Evolutionary conservation across 768 basidiomycete genomes (phyloP), one percentile per base, ranked within the genome.

Genomic region (Russula foetens): DNA sequence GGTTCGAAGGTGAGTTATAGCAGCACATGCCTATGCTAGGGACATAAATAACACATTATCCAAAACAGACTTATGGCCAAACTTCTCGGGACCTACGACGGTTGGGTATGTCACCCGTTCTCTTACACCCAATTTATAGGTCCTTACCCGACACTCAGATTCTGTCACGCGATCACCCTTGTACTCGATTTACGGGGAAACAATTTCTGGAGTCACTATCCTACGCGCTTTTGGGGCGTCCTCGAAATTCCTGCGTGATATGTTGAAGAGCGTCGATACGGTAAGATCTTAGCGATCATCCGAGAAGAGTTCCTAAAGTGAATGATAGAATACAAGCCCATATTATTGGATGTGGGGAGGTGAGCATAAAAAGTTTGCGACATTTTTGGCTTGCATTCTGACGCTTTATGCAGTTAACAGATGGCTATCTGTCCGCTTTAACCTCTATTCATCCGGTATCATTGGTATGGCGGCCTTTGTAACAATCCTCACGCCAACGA

Each of bases 271-370:
- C 62, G 86, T 88, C 23, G 90, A 92, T 68, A 90, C 88, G 38
- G 84, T 73, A 41, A 52, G 43, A 43, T 58, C 7, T 7, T 24
- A 6, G 12, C n/a, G 29, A 46, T 49, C 50, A 7, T 39, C 41
- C 35, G 21, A 28, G 24, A 39, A 45, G 2, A 3, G 54, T 55
- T 29, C 33, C 38, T 39, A 43, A 50, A 53, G 12, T 62, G 41
- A 19, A 21, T 19, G 35, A 3, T 48, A 81, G 80, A 83, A 82
- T 58, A 66, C 83, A 17, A 90, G 83, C 68, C 90, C 90, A 3
- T 88, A 84, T 70, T 92, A 89, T 68, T 95, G 93, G 93, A 87
- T 89, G 81, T 93, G 89, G 90, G 88, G 84, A 75, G 84, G 85
- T 88, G 69, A 21, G 60, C 28, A 38, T 46, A 33, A 19, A 49